phyloP scores from a whole-genome alignment of 805 yeast genomes.

The Ogataea kodamae region DNA sequence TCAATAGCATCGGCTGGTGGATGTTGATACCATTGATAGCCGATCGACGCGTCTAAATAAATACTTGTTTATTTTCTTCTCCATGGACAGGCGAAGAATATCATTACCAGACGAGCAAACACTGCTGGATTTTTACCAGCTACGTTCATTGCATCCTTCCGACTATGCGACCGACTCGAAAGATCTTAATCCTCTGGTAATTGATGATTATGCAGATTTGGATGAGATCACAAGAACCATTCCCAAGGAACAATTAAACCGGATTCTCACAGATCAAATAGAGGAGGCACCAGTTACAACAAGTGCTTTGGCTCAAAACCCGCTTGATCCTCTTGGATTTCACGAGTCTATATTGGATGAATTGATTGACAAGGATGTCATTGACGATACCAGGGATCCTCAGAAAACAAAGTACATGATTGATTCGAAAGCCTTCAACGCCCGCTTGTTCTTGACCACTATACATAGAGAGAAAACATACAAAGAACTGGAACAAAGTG shows the following conservation, averaged over 20 bases:
- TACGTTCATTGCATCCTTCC: slow-evolving; percentile 41
- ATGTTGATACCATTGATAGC: neutral
- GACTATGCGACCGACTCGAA: slow-evolving; percentile 25
- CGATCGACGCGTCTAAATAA: slow-evolving; percentile 8
- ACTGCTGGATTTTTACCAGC: slow-evolving; percentile 38
- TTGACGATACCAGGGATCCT: slow-evolving; percentile 39
- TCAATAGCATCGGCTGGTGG: neutral
- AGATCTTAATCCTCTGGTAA: slow-evolving; percentile 14
- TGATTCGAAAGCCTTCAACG: slow-evolving; percentile 56
- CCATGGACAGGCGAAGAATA: slow-evolving; percentile 4
- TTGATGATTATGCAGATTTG: slow-evolving; percentile 8
- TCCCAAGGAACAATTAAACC: slow-evolving; percentile 26
- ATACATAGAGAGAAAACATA: slow-evolving; percentile 55
- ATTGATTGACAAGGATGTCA: slow-evolving; percentile 38
- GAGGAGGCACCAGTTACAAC: slow-evolving; percentile 6
- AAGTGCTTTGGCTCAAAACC: slow-evolving; percentile 4
- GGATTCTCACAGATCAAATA: slow-evolving; percentile 22
- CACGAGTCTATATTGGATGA: slow-evolving; percentile 43
- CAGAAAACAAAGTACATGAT: slow-evolving; percentile 42
- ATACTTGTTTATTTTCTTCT: slow-evolving; percentile 10
- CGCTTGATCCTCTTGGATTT: slow-evolving; percentile 54
- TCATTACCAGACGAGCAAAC: slow-evolving; percentile 14
- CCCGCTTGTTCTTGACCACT: slow-evolving; percentile 50
- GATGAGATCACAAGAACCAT: slow-evolving; percentile 16
- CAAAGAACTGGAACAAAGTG: slow-evolving; percentile 44